phyloP scores from a whole-genome alignment of 192 early-diverging fungal genomes.

The Backusella tuberculispora region DNA sequence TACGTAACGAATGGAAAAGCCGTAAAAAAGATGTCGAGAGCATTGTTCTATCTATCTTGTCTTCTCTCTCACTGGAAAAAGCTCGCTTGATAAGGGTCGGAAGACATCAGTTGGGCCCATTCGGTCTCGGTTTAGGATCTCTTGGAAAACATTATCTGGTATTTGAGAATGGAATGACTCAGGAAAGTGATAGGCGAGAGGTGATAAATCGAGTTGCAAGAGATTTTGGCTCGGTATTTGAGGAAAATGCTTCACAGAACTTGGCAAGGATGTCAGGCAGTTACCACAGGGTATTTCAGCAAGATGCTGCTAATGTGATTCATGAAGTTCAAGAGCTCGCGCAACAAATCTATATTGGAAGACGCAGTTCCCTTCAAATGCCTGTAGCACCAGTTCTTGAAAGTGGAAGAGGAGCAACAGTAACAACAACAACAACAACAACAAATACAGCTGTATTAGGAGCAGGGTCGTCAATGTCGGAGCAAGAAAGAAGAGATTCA shows the following conservation, averaged over 20 bases:
- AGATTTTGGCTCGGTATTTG: conserved; percentile 18
- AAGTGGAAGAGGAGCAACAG: background rate
- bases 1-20: conserved; percentile 22
- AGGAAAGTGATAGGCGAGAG: background rate
- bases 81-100: background rate
- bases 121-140: conserved; percentile 21
- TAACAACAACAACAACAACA: background rate
- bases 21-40: conserved; percentile 20
- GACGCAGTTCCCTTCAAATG: background rate
- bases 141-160: conserved; percentile 23
- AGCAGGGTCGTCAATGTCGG: background rate
- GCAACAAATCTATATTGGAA: background rate
- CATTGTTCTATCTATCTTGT: conserved; percentile 15
- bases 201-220: background rate
- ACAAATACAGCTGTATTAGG: background rate
- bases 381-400: background rate
- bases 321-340: conserved; percentile 4
- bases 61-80: background rate
- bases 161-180: background rate
- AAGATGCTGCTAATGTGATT: background rate
- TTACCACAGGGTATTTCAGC: conserved; percentile 21
- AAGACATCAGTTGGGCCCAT: background rate
- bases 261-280: conserved; percentile 23
- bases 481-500: background rate
- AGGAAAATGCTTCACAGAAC: conserved; percentile 27